Evolutionary conservation across 148 eudicot genomes (phyloP).

Genomic region (Persicaria tinctoria): DNA sequence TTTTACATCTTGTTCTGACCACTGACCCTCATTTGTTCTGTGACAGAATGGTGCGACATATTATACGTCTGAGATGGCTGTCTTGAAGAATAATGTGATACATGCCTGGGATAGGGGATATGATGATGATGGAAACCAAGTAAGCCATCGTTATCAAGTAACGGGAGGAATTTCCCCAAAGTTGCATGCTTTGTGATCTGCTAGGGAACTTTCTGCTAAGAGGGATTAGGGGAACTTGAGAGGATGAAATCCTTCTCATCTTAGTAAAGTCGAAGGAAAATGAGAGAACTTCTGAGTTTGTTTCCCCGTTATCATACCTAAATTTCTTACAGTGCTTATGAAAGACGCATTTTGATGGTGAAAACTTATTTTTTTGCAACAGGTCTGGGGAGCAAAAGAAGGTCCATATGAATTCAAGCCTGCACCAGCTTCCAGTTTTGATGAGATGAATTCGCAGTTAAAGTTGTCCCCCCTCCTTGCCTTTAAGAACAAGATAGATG

Average conservation of each 20-base stretch:
- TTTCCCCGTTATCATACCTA: background rate
- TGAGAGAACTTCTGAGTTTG: background rate
- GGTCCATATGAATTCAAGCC: constrained; percentile 96
- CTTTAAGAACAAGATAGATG: constrained; percentile 74
- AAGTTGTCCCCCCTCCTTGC: constrained; percentile 48
- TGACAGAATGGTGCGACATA: constrained; percentile 17
- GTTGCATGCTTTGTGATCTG: background rate
- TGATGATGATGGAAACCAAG: constrained; percentile 94
- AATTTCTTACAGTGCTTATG: background rate
- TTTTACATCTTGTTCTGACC: background rate
- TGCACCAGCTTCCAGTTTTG: constrained; percentile 72
- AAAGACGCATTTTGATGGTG: background rate
- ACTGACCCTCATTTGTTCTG: background rate
- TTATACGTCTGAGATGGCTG: constrained; percentile 17
- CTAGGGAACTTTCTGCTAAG: background rate
- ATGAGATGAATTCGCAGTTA: constrained; percentile 53
- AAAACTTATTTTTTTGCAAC: constrained; percentile 13
- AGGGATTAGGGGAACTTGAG: background rate
- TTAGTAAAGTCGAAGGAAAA: background rate
- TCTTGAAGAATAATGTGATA: constrained; percentile 81
- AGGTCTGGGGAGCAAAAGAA: constrained; percentile 97
- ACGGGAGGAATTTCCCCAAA: background rate
- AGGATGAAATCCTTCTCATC: too few relatives aligned
- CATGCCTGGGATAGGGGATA: constrained; percentile 86
- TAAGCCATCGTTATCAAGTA: constrained; percentile 17